A percentile compares a stretch with the other conserved stretches of the same genome.
phyloP scores from a whole-genome alignment of 202 grass and related monocot species.

The Elaeis oleifera region DNA sequence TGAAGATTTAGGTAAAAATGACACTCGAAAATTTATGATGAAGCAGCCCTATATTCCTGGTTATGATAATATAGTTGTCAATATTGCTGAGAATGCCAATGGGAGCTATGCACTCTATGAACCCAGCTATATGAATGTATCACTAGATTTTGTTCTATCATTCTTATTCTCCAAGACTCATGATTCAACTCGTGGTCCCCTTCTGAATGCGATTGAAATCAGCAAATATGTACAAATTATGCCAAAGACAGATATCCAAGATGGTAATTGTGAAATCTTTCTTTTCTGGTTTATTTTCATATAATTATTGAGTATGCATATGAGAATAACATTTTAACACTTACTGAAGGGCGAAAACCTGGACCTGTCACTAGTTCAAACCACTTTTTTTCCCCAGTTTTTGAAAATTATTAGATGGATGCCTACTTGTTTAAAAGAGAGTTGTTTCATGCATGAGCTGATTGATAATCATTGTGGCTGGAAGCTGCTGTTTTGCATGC shows the following conservation, averaged over 20 bases:
- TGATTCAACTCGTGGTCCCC: conserved; percentile 22
- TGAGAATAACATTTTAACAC: too few species aligned
- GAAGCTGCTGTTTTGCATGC: conserved; percentile 9
- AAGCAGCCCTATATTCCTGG: conserved; percentile 11
- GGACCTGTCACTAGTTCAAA: too few species aligned
- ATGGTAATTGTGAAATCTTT: conserved; percentile 16
- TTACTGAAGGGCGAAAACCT: too few species aligned
- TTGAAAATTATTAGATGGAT: too few species aligned
- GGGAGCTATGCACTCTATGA: conserved; percentile 25
- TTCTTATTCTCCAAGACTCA: conserved; percentile 19
- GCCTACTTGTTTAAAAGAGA: too few species aligned
- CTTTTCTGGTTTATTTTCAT: background rate
- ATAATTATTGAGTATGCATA: too few species aligned
- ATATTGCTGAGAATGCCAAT: conserved; percentile 20
- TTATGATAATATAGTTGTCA: conserved; percentile 20
- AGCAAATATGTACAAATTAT: conserved; percentile 27
- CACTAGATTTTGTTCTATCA: conserved; percentile 18
- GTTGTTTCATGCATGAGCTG: too few species aligned
- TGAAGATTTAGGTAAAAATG: conserved; percentile 21
- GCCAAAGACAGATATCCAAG: conserved; percentile 10
- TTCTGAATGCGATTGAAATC: conserved; percentile 31
- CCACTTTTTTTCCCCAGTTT: too few species aligned
- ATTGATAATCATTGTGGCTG: background rate
- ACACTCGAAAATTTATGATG: conserved; percentile 17
- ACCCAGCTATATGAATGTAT: conserved; percentile 25